Percentiles rank a stretch among this genome's conserved stretches.
Evolutionary conservation across 2,329 filamentous ascomycete genomes (phyloP).

Genomic region (Aureobasidium sp.): DNA sequence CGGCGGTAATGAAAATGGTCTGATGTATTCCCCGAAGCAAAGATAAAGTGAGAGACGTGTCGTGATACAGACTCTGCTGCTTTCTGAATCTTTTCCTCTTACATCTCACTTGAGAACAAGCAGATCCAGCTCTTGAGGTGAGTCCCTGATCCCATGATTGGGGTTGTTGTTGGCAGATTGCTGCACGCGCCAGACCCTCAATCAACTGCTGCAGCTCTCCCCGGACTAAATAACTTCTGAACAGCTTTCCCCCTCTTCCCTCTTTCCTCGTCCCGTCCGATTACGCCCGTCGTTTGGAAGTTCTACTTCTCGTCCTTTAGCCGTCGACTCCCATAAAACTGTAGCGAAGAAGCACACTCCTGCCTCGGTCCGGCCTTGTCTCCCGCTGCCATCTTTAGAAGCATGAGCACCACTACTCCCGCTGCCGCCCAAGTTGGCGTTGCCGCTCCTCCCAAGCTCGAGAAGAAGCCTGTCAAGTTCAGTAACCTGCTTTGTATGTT

Average conservation of each 20-base stretch:
- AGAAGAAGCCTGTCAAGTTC: slow-evolving; percentile 99
- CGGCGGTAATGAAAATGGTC: not conserved
- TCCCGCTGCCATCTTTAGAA: slow-evolving; percentile 30
- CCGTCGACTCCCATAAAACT: slow-evolving; percentile 8
- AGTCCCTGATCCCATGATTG: not conserved
- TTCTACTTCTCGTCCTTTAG: not conserved
- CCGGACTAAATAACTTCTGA: slow-evolving; percentile 5
- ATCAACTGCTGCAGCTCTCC: slow-evolving; percentile 6
- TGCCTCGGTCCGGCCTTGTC: slow-evolving; percentile 96
- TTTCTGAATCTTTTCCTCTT: not conserved
- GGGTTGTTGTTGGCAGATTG: not conserved
- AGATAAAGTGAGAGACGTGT: not conserved
- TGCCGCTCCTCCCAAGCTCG: slow-evolving; percentile 55
- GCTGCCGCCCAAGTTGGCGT: slow-evolving; percentile 37
- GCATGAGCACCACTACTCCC: slow-evolving; percentile 42
- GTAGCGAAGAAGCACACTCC: slow-evolving; percentile 75
- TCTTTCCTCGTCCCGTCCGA: slow-evolving; percentile 20
- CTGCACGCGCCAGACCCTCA: not conserved
- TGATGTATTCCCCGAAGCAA: slow-evolving; percentile 5
- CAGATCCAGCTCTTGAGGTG: not conserved
- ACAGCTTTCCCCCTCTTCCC: slow-evolving; percentile 21
- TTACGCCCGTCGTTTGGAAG: slow-evolving; percentile 21
- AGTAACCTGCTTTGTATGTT: slow-evolving; percentile 79
- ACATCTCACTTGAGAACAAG: not conserved
- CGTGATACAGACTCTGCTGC: not conserved